Base-by-base conservation (phyloP, 306 rosid genomes). In the Prunus armeniaca region DNA sequence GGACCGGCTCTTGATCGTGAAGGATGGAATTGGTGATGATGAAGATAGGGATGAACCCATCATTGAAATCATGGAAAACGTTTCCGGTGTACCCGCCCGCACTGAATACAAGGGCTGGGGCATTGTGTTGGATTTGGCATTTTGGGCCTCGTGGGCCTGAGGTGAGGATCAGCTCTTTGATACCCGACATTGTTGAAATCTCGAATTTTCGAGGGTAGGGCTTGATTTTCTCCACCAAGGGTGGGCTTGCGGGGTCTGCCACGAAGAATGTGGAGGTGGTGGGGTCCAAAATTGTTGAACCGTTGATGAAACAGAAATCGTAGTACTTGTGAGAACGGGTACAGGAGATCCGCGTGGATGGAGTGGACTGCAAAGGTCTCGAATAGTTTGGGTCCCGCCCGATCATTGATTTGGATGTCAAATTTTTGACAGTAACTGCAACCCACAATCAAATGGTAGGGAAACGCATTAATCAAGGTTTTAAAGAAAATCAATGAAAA, bases 1-100 rank as follows among this genome's bases (percentile, higher is more conserved):
- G 76, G 55, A 88, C 68, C 1, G 79, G 10, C 0, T 61, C 47
- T 47, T 74, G 84, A 7, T 69, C 34, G 3, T 19, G 43, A 5
- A 79, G 46, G 25, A 86, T 1, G 0, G 89, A 61, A 3, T 84
- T 67, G 76, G 74, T 2, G 14, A 83, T 82, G 73, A 86, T 84
- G 77, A 25, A 88, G 50, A 84, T 75, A 0, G 87, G 92, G 51
- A 86, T 75, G 76, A 88, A 68, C 7, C 85, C 92, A 12, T 86
- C 88, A 6, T 69, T 84, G 75, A 88, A 84, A 15, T 84, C 92
- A 3, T 86, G 92, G 67, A 66, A 88, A 78, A 86, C 75, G 90
- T 86, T 86, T 2, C 87, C 85, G 18, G 87, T 77, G 84, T 82
- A 80, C 63, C 87, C 84, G 3, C 65, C 84, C 0, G 80, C 85